These are phyloP conservation scores for Hypholoma fasciculare DNA, from an alignment of 768 basidiomycete genomes.

Conservation along the genomic window DNA sequence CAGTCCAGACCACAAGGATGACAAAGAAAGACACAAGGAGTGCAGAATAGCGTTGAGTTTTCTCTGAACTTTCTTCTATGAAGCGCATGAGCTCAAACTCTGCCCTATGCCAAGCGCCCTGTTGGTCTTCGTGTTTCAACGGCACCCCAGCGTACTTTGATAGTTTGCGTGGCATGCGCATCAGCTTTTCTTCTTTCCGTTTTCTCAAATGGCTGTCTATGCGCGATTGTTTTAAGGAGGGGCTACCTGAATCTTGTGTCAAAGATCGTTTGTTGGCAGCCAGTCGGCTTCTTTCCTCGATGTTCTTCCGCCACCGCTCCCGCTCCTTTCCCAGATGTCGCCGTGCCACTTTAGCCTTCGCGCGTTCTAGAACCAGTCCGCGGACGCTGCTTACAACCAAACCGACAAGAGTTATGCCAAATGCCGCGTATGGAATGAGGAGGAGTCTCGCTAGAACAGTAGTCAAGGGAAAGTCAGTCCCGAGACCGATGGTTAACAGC, in stretches of 20 bases:
- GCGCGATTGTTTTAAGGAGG: neutral
- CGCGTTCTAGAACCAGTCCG: constrained; percentile 37
- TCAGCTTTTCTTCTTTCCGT: constrained; percentile 1
- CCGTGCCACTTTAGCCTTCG: constrained; percentile 31
- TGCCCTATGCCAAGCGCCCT: constrained; percentile 27
- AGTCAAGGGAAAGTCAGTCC: constrained; percentile 35
- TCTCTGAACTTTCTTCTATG: constrained; percentile 26
- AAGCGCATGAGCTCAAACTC: constrained; percentile 41
- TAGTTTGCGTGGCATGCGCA: constrained; percentile 8
- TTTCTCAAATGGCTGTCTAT: neutral
- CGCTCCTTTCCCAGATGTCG: constrained; percentile 33
- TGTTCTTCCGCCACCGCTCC: constrained; percentile 20
- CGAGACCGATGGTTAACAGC: constrained; percentile 40
- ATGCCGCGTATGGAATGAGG: constrained; percentile 37
- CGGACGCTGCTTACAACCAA: constrained; percentile 38
- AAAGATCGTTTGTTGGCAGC: neutral
- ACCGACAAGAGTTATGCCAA: constrained; percentile 38
- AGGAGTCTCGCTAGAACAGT: constrained; percentile 27
- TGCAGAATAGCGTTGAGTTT: constrained; percentile 25
- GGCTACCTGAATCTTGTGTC: neutral
- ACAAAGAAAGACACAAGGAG: constrained; percentile 25
- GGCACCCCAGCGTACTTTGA: constrained; percentile 8
- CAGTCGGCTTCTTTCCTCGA: constrained; percentile 4
- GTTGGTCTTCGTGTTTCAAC: constrained; percentile 17
- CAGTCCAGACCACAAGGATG: constrained; percentile 21